Evolutionary conservation across 2,329 filamentous ascomycete genomes (phyloP).

Genomic region (Chaetomium sp.): DNA sequence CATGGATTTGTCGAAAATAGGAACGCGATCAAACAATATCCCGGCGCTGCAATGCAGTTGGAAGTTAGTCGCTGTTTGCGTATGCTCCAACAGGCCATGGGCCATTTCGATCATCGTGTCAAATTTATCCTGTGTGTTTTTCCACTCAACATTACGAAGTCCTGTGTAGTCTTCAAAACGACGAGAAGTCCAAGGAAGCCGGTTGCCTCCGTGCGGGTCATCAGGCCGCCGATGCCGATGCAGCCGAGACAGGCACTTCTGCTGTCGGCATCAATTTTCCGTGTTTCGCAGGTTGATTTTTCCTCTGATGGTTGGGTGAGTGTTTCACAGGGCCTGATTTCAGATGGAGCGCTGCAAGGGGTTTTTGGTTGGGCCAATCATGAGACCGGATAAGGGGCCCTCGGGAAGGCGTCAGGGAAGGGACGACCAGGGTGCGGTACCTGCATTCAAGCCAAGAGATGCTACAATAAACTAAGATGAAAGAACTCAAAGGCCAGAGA

Average conservation of each 20-base stretch:
- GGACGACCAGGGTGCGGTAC: neutral
- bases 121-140: too few species aligned
- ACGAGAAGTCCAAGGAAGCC: too few species aligned
- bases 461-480: neutral
- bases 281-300: constrained; percentile 11
- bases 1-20: too few species aligned
- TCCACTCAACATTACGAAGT: too few species aligned
- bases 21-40: too few species aligned
- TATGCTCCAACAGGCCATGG: too few species aligned
- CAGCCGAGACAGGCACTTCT: constrained; percentile 8
- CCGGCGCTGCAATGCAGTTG: too few species aligned
- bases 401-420: neutral
- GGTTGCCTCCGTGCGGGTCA: neutral
- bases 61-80: too few species aligned
- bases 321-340: constrained; percentile 10
- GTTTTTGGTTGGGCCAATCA: constrained; percentile 1
- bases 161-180: too few species aligned
- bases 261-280: constrained; percentile 11
- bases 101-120: too few species aligned
- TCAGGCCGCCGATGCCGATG: constrained; percentile 2
- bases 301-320: constrained; percentile 6
- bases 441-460: neutral
- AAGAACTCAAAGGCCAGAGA: neutral
- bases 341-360: constrained; percentile 8
- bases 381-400: neutral